Base-by-base conservation (phyloP, 371 early-diverging fungal species). In the Lichtheimia hyalospora region DNA sequence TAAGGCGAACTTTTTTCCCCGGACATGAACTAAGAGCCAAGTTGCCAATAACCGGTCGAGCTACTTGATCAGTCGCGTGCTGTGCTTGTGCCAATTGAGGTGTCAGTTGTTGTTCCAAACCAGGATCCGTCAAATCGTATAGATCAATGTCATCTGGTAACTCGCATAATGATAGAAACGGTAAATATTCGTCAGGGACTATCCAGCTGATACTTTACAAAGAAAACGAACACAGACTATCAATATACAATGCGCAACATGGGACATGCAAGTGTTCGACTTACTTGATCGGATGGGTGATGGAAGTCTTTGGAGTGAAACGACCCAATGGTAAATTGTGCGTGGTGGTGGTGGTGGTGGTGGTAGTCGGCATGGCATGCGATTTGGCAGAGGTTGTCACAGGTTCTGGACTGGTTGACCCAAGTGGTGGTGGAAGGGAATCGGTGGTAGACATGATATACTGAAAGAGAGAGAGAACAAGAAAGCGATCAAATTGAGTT, bases 1-100 rank as follows among this genome's bases (percentile, higher is more conserved):
- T 81, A 21, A 92, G 66, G 25, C 93, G 81, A 2, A 92, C 91
- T 62, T 92, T 91, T 64, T 92, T 92, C 16, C 93, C 93, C 0
- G 93, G 93, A 72, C 92, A 91, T 3, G 88, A 88, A 54, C 87
- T 88, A 39, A 92, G 67, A 5, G 86, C 89, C 43, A 92, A 60
- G 61, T 91, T 92, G 3, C 85, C 85, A 49, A 58, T 62, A 18
- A 12, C 54, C 12, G 43, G 57, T 50, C 16, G 21, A 8, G 14
- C 8, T 41, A 24, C 18, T 28, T 40, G 24, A 52, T 43, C 42
- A 6, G 42, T 18, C 16, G 15, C 41, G 48, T 54, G 23, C 53
- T 60, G 46, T 56, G 63, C 41, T 54, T 42, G 34, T 56, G 40
- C 55, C 20, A 43, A 43, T 21, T 54, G 51, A 48, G 42, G 56